Evolutionary conservation across 352 stramenopile genomes (phyloP).

Genomic region (Pythium insidiosum): DNA sequence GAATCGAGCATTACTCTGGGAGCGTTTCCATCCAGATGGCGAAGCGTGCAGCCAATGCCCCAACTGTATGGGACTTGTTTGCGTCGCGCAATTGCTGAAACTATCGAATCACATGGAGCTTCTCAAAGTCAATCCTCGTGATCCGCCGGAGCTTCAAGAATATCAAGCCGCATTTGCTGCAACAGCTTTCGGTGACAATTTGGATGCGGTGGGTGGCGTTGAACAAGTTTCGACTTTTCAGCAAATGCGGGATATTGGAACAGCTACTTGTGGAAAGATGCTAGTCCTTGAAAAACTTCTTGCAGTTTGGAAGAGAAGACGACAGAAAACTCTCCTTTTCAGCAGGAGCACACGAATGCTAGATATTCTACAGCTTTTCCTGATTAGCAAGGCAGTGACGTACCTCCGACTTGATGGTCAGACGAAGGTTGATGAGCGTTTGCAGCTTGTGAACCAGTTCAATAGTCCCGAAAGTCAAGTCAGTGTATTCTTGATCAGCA

Average conservation of each 20-base stretch:
- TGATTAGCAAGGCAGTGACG: constrained; percentile 51
- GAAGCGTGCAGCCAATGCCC: constrained; percentile 49
- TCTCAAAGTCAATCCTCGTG: constrained; percentile 60
- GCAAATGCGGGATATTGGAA: constrained; percentile 45
- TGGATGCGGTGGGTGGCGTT: constrained; percentile 44
- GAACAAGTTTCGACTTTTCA: constrained; percentile 51
- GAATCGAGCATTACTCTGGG: constrained; percentile 37
- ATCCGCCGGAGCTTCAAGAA: constrained; percentile 38
- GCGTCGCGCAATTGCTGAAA: constrained; percentile 68
- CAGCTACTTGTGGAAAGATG: constrained; percentile 78
- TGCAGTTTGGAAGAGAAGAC: constrained; percentile 48
- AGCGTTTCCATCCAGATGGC: constrained; percentile 43
- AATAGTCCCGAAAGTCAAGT: constrained; percentile 46
- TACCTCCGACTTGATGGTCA: constrained; percentile 64
- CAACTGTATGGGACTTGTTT: constrained; percentile 65
- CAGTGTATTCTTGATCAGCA: constrained; percentile 76
- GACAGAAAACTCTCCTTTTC: constrained; percentile 65
- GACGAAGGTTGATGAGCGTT: constrained; percentile 66
- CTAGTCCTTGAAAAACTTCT: constrained; percentile 67
- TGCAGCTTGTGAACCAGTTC: constrained; percentile 69
- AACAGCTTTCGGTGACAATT: constrained; percentile 45
- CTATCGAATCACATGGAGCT: constrained; percentile 77
- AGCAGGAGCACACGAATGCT: constrained; percentile 77
- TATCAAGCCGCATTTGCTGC: constrained; percentile 47
- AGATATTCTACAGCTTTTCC: constrained; percentile 71